These are phyloP conservation scores for Hyaloperonospora arabidopsidis DNA, from an alignment of 352 stramenopile species.

Conservation along the genomic window DNA sequence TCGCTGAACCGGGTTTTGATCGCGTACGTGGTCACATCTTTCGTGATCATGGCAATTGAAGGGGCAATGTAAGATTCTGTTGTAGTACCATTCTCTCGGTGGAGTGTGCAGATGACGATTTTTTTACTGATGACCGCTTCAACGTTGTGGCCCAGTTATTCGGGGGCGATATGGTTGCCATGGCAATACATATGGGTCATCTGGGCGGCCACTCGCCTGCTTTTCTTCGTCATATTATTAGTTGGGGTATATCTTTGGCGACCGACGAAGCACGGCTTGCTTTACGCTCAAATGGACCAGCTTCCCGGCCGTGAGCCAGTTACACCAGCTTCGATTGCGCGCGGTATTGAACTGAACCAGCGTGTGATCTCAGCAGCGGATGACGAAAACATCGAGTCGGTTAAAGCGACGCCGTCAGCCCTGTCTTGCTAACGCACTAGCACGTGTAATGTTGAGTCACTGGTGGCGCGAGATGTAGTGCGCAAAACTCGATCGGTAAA, in stretches of 20 bases:
- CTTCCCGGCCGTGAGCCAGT: constrained; percentile 58
- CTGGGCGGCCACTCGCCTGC: constrained; percentile 63
- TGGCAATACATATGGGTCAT: constrained; percentile 77
- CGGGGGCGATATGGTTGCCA: constrained; percentile 41
- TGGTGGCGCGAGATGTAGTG: no score
- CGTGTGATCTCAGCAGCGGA: constrained; percentile 50
- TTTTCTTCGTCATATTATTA: constrained; percentile 61
- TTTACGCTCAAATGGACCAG: constrained; percentile 79
- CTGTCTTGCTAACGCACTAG: background rate
- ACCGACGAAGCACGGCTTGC: constrained; percentile 46
- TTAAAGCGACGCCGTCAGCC: constrained; percentile 6
- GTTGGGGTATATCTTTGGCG: constrained; percentile 72
- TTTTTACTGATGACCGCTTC: constrained; percentile 1
- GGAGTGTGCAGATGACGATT: background rate
- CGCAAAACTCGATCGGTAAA: no score
- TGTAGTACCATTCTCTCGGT: background rate
- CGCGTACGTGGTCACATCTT: constrained; percentile 58
- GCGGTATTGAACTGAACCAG: constrained; percentile 49
- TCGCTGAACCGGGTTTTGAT: constrained; percentile 48
- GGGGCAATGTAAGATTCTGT: constrained; percentile 56
- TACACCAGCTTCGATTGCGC: constrained; percentile 37
- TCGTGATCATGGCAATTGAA: constrained; percentile 69
- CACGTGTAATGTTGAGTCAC: no score
- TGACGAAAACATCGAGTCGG: constrained; percentile 21
- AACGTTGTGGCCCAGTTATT: constrained; percentile 44